Conservation (phyloP, 768 basidiomycete genomes). For the Bullera alba region DNA sequence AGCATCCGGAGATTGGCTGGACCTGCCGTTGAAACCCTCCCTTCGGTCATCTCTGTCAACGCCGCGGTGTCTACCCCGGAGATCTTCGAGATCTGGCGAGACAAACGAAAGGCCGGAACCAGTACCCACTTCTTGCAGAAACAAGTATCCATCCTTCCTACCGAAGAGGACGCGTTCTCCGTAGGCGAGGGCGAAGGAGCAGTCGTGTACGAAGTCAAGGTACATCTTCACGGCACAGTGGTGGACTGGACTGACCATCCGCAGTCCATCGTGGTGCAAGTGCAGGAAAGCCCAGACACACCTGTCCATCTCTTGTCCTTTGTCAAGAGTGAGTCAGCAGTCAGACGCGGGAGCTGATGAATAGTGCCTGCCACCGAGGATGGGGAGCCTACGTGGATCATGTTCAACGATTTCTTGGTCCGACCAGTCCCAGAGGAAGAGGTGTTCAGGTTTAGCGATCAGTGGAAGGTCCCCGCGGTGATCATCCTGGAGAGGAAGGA, state of each 20-base stretch:
- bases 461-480: constrained; percentile 95
- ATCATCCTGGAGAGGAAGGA: constrained; percentile 80
- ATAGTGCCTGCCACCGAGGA: constrained; percentile 64
- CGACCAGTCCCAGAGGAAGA: constrained; percentile 75
- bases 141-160: no score
- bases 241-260: constrained; percentile 2
- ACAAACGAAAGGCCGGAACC: constrained; percentile 49
- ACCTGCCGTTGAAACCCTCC: constrained; percentile 52
- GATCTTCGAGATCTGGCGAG: constrained; percentile 66
- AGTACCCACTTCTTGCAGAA: no score
- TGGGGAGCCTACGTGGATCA: constrained; percentile 60
- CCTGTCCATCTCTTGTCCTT: constrained; percentile 81
- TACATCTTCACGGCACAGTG: constrained; percentile 45
- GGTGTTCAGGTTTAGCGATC: constrained; percentile 75
- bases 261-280: constrained; percentile 75
- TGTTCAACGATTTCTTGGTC: constrained; percentile 97
- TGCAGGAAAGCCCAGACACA: constrained; percentile 59
- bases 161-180: no score
- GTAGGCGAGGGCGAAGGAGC: constrained; percentile 22
- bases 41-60: constrained; percentile 79
- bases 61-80: constrained; percentile 74
- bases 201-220: constrained; percentile 65
- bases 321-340: constrained; percentile 60
- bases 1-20: constrained; percentile 58
- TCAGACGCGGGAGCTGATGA: constrained; percentile 1